Percentiles rank a stretch among this genome's conserved stretches.
These are phyloP conservation scores for Candida glaebosa DNA, from an alignment of 805 yeast species.

Conservation along the genomic window DNA sequence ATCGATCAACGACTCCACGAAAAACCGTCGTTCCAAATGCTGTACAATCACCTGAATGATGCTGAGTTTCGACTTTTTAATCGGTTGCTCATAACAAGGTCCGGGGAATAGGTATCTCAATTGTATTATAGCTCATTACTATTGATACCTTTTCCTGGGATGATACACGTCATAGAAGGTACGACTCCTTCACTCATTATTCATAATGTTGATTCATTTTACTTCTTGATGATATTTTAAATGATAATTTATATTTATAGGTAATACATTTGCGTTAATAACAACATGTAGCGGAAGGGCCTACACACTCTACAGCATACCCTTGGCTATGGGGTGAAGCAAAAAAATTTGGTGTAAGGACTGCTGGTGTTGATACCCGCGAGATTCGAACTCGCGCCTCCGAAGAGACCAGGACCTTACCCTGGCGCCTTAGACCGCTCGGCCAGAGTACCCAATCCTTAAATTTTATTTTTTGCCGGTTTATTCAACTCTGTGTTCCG, in stretches of 20 bases:
- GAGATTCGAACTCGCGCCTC: slow-evolving; percentile 37
- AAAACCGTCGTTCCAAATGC: slow-evolving; percentile 21
- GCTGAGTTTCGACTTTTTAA: background rate
- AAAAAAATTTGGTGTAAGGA: slow-evolving; percentile 4
- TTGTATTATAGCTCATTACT: background rate
- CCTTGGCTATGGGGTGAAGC: too few relatives aligned
- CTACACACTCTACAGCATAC: too few relatives aligned
- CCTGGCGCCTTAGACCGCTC: slow-evolving; percentile 8
- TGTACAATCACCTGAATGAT: slow-evolving; percentile 25
- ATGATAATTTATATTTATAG: background rate
- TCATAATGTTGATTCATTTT: too few relatives aligned
- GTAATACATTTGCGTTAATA: background rate
- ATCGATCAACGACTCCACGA: slow-evolving; percentile 12
- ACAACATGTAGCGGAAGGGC: too few relatives aligned
- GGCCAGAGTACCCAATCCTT: slow-evolving; percentile 7
- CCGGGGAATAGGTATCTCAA: too few relatives aligned
- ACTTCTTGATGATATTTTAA: background rate
- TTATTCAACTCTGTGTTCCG: background rate
- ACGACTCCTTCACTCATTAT: too few relatives aligned
- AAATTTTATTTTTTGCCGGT: background rate
- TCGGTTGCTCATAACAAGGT: too few relatives aligned
- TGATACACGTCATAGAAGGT: too few relatives aligned
- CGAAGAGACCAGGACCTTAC: slow-evolving; percentile 21
- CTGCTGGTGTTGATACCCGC: slow-evolving; percentile 11
- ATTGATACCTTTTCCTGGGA: background rate